These are phyloP conservation scores for Starmerella cellae DNA, from an alignment of 805 yeast species.

Conservation along the genomic window DNA sequence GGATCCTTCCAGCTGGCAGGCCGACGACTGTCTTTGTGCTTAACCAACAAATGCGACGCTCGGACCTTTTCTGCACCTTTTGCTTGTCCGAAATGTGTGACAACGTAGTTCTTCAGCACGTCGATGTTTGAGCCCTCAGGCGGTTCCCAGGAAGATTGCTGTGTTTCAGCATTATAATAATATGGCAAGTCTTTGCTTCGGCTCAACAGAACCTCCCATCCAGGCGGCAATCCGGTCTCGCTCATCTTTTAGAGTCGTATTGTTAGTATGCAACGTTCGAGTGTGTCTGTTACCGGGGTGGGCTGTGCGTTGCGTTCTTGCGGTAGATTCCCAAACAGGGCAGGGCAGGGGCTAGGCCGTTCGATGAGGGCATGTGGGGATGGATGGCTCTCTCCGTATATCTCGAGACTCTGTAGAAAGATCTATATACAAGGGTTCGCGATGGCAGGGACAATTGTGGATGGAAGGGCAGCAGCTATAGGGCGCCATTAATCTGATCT, in stretches of 20 bases:
- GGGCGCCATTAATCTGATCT: too few species aligned
- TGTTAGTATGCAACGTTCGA: too few species aligned
- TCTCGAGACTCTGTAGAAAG: too few species aligned
- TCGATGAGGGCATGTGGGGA: too few species aligned
- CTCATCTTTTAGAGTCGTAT: constrained; percentile 16
- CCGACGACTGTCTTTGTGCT: constrained; percentile 71
- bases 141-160: constrained; percentile 78
- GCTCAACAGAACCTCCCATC: constrained; percentile 73
- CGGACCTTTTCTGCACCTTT: constrained; percentile 40
- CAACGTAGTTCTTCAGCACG: constrained; percentile 44
- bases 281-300: too few species aligned
- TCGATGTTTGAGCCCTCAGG: constrained; percentile 68
- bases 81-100: constrained; percentile 22
- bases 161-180: constrained; percentile 55
- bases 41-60: constrained; percentile 69
- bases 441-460: too few species aligned
- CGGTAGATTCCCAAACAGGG: too few species aligned
- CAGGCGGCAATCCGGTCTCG: constrained; percentile 62
- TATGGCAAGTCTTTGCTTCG: constrained; percentile 76
- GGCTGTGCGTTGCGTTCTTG: too few species aligned
- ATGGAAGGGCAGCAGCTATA: too few species aligned
- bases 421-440: too few species aligned
- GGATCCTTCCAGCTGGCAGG: constrained; percentile 86
- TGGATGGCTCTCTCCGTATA: too few species aligned
- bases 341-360: too few species aligned